A percentile compares a stretch with the other conserved stretches of the same genome.
Evolutionary conservation across 2,329 filamentous ascomycete species (phyloP).

Genomic region (Epichloe gansuensis): DNA sequence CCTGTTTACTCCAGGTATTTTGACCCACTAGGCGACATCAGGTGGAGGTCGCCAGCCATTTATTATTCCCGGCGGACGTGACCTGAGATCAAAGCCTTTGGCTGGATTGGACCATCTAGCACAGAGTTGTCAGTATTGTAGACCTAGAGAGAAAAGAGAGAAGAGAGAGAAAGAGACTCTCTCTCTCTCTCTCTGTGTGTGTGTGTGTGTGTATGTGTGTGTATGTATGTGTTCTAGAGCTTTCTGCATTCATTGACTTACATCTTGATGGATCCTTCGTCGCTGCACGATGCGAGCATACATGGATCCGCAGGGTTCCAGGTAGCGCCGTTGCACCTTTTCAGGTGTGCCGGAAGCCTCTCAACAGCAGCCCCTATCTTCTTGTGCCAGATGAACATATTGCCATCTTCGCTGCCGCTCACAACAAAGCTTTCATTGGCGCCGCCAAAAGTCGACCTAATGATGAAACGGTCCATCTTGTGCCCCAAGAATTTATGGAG

Average conservation of each 20-base stretch:
- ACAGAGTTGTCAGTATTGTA: background rate
- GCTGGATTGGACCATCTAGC: conserved; percentile 11
- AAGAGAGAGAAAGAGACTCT: background rate
- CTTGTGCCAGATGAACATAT: conserved; percentile 84
- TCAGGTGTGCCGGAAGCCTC: conserved; percentile 58
- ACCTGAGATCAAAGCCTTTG: conserved; percentile 10
- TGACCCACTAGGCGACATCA: conserved; percentile 6
- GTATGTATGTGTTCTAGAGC: background rate
- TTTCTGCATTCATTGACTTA: conserved; percentile 32
- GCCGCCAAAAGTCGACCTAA: conserved; percentile 74
- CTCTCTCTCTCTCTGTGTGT: too few relatives aligned
- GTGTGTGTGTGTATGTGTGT: too few relatives aligned
- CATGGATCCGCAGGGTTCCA: conserved; percentile 78
- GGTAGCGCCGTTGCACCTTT: conserved; percentile 69
- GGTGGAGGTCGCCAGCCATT: conserved; percentile 11
- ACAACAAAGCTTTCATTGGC: conserved; percentile 85
- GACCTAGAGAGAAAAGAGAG: background rate
- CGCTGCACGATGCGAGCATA: conserved; percentile 83
- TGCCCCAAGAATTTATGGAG: conserved; percentile 66
- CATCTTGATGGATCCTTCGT: conserved; percentile 78
- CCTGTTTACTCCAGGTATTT: background rate
- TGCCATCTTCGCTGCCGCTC: conserved; percentile 72
- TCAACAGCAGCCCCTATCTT: conserved; percentile 65
- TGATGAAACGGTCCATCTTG: conserved; percentile 62
- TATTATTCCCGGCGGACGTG: conserved; percentile 4